Evolutionary conservation across 1,139 yeast genomes (phyloP).

Genomic region (Sugiyamaella sp.): DNA sequence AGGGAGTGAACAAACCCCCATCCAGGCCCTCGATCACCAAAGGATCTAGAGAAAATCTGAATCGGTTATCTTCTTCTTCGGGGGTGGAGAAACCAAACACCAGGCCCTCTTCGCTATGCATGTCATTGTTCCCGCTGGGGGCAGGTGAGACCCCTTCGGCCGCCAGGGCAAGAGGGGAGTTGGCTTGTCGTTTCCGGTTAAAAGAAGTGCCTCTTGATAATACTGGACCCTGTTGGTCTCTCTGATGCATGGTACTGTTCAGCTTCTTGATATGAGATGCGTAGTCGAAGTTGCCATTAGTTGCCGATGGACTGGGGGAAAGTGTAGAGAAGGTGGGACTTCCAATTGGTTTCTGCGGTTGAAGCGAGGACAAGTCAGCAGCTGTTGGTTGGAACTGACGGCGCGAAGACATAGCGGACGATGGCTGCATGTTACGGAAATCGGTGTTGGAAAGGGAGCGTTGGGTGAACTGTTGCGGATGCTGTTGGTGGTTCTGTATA

Average conservation of each 20-base stretch:
- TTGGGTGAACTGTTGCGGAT: background rate
- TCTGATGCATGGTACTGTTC: constrained; percentile 39
- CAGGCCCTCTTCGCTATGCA: constrained; percentile 19
- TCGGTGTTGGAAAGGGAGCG: background rate
- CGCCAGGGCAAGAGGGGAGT: constrained; percentile 24
- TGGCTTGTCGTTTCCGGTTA: constrained; percentile 19
- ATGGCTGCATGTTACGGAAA: background rate
- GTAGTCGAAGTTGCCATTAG: constrained; percentile 52
- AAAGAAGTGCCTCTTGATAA: constrained; percentile 2
- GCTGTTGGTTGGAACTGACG: constrained; percentile 8
- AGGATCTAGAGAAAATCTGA: constrained; percentile 41
- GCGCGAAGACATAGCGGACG: background rate
- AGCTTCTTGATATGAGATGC: constrained; percentile 66
- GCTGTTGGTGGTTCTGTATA: constrained; percentile 10
- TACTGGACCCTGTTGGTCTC: constrained; percentile 7
- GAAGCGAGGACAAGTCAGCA: constrained; percentile 10
- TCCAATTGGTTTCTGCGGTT: constrained; percentile 12
- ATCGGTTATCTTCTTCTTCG: constrained; percentile 31
- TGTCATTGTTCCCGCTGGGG: constrained; percentile 7
- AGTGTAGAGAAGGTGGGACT: constrained; percentile 7
- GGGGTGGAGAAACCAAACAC: constrained; percentile 23
- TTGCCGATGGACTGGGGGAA: background rate
- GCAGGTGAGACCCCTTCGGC: constrained; percentile 24
- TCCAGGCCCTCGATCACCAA: constrained; percentile 43
- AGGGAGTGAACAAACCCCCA: constrained; percentile 29